A percentile compares a stretch with the other conserved stretches of the same genome.
These are phyloP conservation scores for Trichosanthes truncata DNA, from an alignment of 306 rosid genomes.

Conservation along the genomic window DNA sequence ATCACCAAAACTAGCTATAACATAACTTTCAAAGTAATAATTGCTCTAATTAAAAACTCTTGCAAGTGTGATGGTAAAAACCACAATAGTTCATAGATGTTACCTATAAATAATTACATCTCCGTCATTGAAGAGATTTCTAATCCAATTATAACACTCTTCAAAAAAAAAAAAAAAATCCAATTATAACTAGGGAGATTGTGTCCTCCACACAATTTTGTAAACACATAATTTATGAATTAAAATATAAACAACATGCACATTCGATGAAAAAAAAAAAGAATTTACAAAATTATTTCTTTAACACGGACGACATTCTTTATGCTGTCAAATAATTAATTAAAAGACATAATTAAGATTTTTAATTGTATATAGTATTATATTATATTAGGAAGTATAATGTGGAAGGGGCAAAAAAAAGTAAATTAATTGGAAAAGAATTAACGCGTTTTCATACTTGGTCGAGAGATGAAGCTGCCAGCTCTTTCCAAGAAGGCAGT, in stretches of 20 bases:
- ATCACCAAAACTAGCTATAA: too few relatives aligned
- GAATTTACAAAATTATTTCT: background rate
- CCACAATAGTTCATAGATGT: too few relatives aligned
- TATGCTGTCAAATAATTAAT: background rate
- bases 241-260: constrained; percentile 9
- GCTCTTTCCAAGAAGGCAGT: background rate
- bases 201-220: background rate
- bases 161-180: too few relatives aligned
- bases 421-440: background rate
- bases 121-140: background rate
- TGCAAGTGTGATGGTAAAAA: too few relatives aligned
- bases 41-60: too few relatives aligned
- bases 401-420: background rate
- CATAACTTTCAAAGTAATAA: too few relatives aligned
- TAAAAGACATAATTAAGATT: background rate
- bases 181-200: background rate
- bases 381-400: background rate
- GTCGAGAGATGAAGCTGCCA: constrained; percentile 5
- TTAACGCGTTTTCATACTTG: constrained; percentile 3
- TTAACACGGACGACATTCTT: background rate
- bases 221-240: background rate
- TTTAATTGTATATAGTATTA: background rate
- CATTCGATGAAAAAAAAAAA: background rate
- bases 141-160: background rate
- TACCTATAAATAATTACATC: background rate